Evolutionary conservation across 2,329 filamentous ascomycete genomes (phyloP), one percentile per base, ranked within the genome.

Genomic region (Alternaria panax): DNA sequence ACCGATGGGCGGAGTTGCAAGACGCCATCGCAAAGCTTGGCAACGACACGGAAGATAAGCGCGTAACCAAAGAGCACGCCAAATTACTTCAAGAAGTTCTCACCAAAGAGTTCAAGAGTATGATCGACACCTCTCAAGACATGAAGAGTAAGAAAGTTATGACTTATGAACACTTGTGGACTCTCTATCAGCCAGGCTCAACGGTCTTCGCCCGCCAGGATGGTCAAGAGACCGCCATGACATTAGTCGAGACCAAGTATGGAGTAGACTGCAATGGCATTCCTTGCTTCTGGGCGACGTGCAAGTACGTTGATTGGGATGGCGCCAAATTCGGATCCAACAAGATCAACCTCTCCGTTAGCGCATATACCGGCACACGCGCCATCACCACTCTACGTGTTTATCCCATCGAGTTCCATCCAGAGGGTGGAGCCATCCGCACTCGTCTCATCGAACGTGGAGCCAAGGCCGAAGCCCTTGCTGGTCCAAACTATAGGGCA

Each of bases 1-100:
- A 92, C 74, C 83, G 88, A 30, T 91, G 88, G 87, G 77, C 71
- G 0, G 73, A 78, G 45, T 66, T 82, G n/a, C 65, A 72, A 25
- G 50, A 62, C 5, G 68, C 69, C 14, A 71, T 78, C 30, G 40
- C 61, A n/a, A 65, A 66, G 40, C 61, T 71, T 38, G 63, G 65
- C 22, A 66, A 70, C 38, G 70, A 66, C 5, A 74, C 67, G 20
- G 74, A 76, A 27, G 66, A 71, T 4, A 61, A 71, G 30, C 62
- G 67, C 3, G 73, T 67, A 18, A 78, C 72, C 14, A 77, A 78
- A 51, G 68, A 73, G 40, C 80, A 82, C 65, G 78, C 77, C 5
- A 62, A 75, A 41, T 66, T 82, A 0, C 72, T 82, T 7, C 71
- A 77, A 41, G 63, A 76, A 5, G 61, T 80, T 14, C 69, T 82